Percentiles rank a stretch among this genome's conserved stretches.
These are phyloP conservation scores for Mimosa bimucronata DNA, from an alignment of 306 rosid species.

Conservation along the genomic window DNA sequence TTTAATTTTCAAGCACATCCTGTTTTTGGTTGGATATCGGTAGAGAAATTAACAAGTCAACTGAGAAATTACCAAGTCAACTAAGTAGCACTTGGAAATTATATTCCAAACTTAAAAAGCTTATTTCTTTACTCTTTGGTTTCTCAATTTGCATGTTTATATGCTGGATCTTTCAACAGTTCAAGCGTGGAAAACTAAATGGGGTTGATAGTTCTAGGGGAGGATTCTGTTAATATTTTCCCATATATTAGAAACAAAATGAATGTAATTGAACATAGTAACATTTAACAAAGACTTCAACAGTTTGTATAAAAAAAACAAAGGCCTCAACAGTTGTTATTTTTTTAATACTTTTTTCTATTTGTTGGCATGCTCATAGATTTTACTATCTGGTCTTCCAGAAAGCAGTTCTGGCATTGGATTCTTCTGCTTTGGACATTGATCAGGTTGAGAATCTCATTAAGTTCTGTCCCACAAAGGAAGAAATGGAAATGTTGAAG, in stretches of 20 bases:
- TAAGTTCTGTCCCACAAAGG: conserved; percentile 94
- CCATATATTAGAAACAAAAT: conserved; percentile 27
- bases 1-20: not conserved
- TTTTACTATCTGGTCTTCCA: not conserved
- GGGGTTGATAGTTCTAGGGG: conserved; percentile 13
- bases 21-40: conserved; percentile 1
- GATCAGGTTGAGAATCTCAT: conserved; percentile 95
- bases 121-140: not conserved
- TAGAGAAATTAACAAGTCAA: not conserved
- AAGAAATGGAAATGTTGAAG: conserved; percentile 93
- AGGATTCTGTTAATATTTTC: conserved; percentile 19
- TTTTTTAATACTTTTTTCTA: conserved; percentile 18
- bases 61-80: not conserved
- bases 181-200: not conserved
- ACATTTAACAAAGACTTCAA: not conserved
- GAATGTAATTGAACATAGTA: not conserved
- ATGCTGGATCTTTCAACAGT: conserved; percentile 9
- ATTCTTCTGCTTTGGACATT: conserved; percentile 51
- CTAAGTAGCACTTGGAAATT: not conserved
- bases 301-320: too few relatives aligned
- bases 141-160: not conserved
- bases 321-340: not conserved
- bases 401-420: conserved; percentile 54
- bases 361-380: not conserved
- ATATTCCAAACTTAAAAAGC: not conserved